Conservation (phyloP, 2,329 filamentous ascomycete species). For the Ophiostoma sp. region DNA sequence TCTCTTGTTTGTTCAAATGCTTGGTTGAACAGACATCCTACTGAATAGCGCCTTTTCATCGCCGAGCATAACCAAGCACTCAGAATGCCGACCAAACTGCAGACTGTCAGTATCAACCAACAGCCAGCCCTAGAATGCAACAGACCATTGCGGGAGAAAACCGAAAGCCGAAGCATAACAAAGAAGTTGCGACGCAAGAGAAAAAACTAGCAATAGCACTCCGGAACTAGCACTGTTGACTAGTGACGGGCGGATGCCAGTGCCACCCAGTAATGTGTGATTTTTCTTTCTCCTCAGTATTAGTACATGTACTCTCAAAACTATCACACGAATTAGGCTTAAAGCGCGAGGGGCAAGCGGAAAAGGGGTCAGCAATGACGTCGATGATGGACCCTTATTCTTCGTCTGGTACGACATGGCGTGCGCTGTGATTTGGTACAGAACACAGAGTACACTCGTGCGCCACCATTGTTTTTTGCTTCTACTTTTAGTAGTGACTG, state of each 20-base stretch:
- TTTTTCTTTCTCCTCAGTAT: background rate
- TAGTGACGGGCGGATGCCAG: background rate
- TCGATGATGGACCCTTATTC: constrained; percentile 13
- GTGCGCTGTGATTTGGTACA: background rate
- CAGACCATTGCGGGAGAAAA: background rate
- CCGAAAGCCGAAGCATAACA: background rate
- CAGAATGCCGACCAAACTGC: background rate
- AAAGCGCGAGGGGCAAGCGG: background rate
- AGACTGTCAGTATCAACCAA: background rate
- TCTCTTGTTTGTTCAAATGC: too few species aligned
- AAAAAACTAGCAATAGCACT: background rate
- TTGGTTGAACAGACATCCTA: background rate
- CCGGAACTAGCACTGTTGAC: background rate
- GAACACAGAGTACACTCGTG: background rate
- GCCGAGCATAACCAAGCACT: background rate
- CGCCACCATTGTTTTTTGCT: too few species aligned
- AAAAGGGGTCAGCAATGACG: constrained; percentile 11
- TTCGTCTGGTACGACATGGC: background rate
- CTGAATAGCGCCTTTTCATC: background rate
- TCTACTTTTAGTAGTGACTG: too few species aligned
- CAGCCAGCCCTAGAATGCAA: background rate
- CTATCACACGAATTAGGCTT: background rate
- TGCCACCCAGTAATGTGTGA: background rate
- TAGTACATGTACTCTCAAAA: background rate
- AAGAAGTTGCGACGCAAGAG: background rate